Percentiles rank a stretch among this genome's conserved stretches.
phyloP scores from a whole-genome alignment of 257 asterid species.

The Ocimum tenuiflorum region DNA sequence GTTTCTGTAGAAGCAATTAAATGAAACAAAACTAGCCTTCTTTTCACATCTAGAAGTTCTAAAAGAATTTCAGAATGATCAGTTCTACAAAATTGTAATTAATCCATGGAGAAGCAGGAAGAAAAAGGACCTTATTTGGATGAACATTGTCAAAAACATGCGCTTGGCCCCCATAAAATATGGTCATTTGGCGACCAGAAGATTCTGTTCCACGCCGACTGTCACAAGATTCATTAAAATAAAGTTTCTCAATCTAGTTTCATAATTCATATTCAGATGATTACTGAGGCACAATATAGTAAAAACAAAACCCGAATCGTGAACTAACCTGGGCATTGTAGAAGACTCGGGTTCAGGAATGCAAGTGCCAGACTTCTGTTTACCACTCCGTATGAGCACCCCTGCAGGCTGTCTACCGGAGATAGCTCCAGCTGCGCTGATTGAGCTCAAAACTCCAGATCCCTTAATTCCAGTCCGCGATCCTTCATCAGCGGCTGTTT shows the following conservation, averaged over 20 bases:
- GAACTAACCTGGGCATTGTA: conserved; percentile 47
- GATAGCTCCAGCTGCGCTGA: conserved; percentile 39
- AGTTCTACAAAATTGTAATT: not conserved
- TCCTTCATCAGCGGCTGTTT: conserved; percentile 94
- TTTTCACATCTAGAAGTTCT: not conserved
- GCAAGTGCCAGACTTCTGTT: conserved; percentile 45
- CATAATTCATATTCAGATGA: not conserved
- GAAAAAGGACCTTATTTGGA: conserved; percentile 62
- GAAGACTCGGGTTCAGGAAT: conserved; percentile 59
- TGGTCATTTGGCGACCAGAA: conserved; percentile 73
- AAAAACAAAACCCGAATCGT: not conserved
- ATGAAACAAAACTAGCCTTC: too few relatives aligned
- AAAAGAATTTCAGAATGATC: not conserved
- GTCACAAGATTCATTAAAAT: conserved; percentile 24
- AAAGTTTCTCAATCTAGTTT: conserved; percentile 14
- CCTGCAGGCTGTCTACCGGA: conserved; percentile 64
- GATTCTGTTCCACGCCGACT: conserved; percentile 56
- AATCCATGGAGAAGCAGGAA: conserved; percentile 7
- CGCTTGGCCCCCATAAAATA: conserved; percentile 91
- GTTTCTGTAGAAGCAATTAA: not conserved
- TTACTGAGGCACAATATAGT: not conserved
- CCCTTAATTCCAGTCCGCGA: conserved; percentile 94
- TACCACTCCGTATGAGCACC: conserved; percentile 44
- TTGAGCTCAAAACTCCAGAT: conserved; percentile 57
- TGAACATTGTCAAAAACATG: conserved; percentile 88